phyloP scores from a whole-genome alignment of 2,329 filamentous ascomycete species.

The Byssochlamys sp. region DNA sequence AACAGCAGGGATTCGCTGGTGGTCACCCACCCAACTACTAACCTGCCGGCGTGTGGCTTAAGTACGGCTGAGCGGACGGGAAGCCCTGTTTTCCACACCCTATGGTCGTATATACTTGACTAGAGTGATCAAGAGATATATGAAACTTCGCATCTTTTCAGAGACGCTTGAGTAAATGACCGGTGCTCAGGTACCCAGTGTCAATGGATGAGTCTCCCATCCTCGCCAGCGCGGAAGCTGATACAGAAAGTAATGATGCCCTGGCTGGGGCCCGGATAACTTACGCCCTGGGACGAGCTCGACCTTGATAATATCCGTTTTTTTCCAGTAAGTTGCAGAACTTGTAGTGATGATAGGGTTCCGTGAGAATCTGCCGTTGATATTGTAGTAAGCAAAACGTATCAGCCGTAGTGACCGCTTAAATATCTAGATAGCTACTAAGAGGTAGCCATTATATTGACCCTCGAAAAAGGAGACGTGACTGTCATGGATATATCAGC shows the following conservation, averaged over 20 bases:
- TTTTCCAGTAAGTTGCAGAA: constrained; percentile 29
- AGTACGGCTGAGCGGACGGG: too few species aligned
- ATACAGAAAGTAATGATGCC: constrained; percentile 42
- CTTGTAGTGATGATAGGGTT: constrained; percentile 17
- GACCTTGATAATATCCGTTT: constrained; percentile 34
- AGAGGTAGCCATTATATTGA: constrained; percentile 28
- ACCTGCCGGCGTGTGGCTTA: too few species aligned
- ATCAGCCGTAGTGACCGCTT: constrained; percentile 35
- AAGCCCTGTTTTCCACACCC: too few species aligned
- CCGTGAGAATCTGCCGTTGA: constrained; percentile 17
- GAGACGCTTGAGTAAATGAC: background rate
- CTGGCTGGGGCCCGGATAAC: constrained; percentile 26
- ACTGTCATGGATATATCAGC: background rate
- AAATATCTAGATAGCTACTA: constrained; percentile 38
- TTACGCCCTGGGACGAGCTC: constrained; percentile 27
- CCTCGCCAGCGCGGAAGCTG: constrained; percentile 28
- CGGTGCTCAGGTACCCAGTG: constrained; percentile 16
- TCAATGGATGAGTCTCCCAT: constrained; percentile 44
- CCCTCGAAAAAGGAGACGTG: background rate
- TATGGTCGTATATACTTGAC: background rate
- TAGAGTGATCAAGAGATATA: background rate
- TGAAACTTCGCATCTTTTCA: background rate
- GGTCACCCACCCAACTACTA: too few species aligned
- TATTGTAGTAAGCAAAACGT: constrained; percentile 33
- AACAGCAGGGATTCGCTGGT: too few species aligned